These are phyloP conservation scores for Cytospora schulzeri DNA, from an alignment of 2,329 filamentous ascomycete genomes.

Conservation along the genomic window DNA sequence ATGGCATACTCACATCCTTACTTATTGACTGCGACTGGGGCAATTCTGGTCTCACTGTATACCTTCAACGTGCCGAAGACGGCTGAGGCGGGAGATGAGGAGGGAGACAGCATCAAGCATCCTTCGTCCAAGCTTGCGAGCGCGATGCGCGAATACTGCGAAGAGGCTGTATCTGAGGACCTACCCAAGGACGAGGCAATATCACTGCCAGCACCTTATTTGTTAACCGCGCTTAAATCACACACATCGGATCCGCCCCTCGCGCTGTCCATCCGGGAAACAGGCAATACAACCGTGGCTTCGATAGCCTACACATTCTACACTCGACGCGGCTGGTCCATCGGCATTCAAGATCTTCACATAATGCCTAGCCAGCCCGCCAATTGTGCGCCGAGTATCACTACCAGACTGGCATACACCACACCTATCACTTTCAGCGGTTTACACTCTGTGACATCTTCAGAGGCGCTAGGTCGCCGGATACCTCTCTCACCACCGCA, in stretches of 20 bases:
- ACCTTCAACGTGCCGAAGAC: slow-evolving; percentile 51
- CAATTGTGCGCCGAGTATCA: slow-evolving; percentile 37
- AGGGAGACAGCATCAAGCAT: slow-evolving; percentile 1
- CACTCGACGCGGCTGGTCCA: slow-evolving; percentile 78
- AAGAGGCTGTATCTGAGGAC: neutral
- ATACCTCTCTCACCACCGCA: slow-evolving; percentile 30
- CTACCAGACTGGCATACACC: slow-evolving; percentile 45
- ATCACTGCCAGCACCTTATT: slow-evolving; percentile 47
- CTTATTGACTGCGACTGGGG: slow-evolving; percentile 74
- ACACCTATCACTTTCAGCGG: slow-evolving; percentile 34
- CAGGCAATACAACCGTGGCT: slow-evolving; percentile 66
- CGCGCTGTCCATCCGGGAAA: slow-evolving; percentile 78
- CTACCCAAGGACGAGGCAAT: neutral
- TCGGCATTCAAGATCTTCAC: slow-evolving; percentile 88
- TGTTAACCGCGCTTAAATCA: slow-evolving; percentile 79
- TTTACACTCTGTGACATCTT: neutral
- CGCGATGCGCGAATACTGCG: slow-evolving; percentile 4
- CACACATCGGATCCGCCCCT: slow-evolving; percentile 77
- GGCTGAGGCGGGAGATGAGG: slow-evolving; percentile 18
- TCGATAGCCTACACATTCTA: slow-evolving; percentile 86
- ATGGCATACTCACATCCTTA: slow-evolving; percentile 76
- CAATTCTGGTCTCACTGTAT: slow-evolving; percentile 77
- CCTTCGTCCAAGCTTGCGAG: slow-evolving; percentile 13
- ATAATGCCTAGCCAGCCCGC: slow-evolving; percentile 42
- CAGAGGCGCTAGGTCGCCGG: slow-evolving; percentile 20